Base-by-base conservation (phyloP, 768 basidiomycete genomes). In the Suillus paluster region DNA sequence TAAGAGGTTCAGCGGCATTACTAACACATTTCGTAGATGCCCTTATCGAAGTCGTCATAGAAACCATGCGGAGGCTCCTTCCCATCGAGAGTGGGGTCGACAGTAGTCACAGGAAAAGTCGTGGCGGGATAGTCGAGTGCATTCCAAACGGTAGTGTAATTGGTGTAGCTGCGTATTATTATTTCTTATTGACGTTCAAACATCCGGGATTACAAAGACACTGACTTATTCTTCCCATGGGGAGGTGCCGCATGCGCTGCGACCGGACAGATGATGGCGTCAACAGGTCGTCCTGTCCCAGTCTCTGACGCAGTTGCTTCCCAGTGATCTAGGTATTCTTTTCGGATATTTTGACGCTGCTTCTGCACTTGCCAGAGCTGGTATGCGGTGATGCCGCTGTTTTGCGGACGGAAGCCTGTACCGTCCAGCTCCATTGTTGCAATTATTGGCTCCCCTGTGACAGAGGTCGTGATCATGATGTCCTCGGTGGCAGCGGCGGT, bases 341-440 rank as follows among this genome's bases (percentile, higher is more conserved):
- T 77, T 23, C 88, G 81, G 34, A 88, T 64, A 11, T 79, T 78
- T 6, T 72, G 73, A 66, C 21, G 63, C 15, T 71, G 67, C 66
- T 83, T 85, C 30, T 90, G 88, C 10, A 85, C 44, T 66, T 89
- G 84, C 90, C 90, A 93, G n/a, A 89, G 78, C 53, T 86, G 77
- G 67, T 84, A 88, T 0, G 89, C 85, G 2, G 83, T 80, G 15
- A 80, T 65, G 11, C 73, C 70, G 17, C 69, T 49, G 4, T 62
- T 62, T 34, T 64, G 60, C 3, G 76, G 70, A 15, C 71, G 69
- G 19, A 71, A 39, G n/a, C 67, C 54, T 27, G 72, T 73, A 3
- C 62, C 65, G 5, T 77, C 70, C 11, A 74, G 77, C 44, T 63
- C 44, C 84, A 87, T 86, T 33, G 76, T 83, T 2, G 69, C 63